These are phyloP conservation scores for Xylaria sp. DNA, from an alignment of 2,329 filamentous ascomycete genomes.

Conservation along the genomic window DNA sequence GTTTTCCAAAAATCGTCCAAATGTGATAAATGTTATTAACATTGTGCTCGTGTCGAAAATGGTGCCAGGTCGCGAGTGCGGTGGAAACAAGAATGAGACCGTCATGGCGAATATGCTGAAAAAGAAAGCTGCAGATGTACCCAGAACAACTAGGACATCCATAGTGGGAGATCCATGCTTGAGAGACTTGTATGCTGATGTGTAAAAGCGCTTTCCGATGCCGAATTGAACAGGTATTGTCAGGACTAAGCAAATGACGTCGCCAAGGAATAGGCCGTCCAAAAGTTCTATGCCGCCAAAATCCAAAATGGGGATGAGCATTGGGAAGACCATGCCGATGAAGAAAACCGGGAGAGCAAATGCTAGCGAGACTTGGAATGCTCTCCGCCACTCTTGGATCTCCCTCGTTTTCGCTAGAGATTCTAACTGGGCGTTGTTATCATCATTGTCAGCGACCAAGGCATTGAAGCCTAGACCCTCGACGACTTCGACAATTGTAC, in stretches of 20 bases:
- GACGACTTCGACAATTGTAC: slow-evolving; percentile 82
- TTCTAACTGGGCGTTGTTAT: slow-evolving; percentile 96
- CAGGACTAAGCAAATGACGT: slow-evolving; percentile 82
- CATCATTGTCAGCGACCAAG: slow-evolving; percentile 87
- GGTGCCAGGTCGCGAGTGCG: slow-evolving; percentile 84
- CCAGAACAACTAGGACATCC: slow-evolving; percentile 95
- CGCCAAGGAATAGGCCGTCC: slow-evolving; percentile 86
- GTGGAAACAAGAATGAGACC: slow-evolving; percentile 78
- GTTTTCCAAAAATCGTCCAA: slow-evolving; percentile 94
- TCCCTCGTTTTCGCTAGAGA: slow-evolving; percentile 96
- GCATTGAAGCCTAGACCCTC: slow-evolving; percentile 90
- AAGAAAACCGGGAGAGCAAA: slow-evolving; percentile 93
- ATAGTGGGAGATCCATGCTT: slow-evolving; percentile 94
- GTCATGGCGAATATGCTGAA: slow-evolving; percentile 91
- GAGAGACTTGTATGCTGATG: slow-evolving; percentile 91
- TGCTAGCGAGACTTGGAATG: slow-evolving; percentile 79
- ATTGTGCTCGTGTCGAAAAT: slow-evolving; percentile 99
- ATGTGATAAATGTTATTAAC: slow-evolving; percentile 94
- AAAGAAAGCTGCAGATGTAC: slow-evolving; percentile 95
- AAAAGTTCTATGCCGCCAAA: slow-evolving; percentile 76
- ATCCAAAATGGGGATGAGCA: slow-evolving; percentile 80
- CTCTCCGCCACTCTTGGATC: slow-evolving; percentile 89
- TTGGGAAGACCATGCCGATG: slow-evolving; percentile 93
- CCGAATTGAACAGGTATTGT: slow-evolving; percentile 97
- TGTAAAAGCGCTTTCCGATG: slow-evolving; percentile 92